A percentile compares a stretch with the other conserved stretches of the same genome.
Evolutionary conservation across 1,284 basidiomycete species (phyloP).

Genomic region (Melanopsichium pennsylvanicum): DNA sequence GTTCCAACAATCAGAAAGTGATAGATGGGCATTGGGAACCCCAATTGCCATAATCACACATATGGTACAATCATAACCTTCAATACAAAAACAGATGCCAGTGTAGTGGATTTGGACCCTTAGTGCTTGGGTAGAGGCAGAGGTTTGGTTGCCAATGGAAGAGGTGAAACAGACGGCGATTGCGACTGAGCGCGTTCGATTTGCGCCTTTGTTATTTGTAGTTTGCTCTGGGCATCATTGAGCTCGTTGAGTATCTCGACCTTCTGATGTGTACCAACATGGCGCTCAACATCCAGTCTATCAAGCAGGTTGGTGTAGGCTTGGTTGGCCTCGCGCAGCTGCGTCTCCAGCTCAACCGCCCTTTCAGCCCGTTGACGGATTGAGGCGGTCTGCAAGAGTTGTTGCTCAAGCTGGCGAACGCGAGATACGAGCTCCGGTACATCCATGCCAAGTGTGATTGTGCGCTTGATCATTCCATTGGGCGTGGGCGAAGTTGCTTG

Average conservation of each 20-base stretch:
- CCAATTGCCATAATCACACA: too few relatives aligned
- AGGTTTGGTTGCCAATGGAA: neutral
- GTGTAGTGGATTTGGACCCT: too few relatives aligned
- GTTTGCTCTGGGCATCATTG: constrained; percentile 31
- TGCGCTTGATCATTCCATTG: constrained; percentile 37
- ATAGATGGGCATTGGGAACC: too few relatives aligned
- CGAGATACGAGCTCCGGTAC: constrained; percentile 28
- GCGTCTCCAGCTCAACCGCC: constrained; percentile 30
- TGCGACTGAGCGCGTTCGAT: constrained; percentile 12
- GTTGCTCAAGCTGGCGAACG: constrained; percentile 47
- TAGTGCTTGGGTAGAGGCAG: constrained; percentile 18
- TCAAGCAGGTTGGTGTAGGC: constrained; percentile 28
- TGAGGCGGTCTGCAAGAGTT: constrained; percentile 30
- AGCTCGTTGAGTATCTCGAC: constrained; percentile 51
- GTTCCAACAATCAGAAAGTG: too few relatives aligned
- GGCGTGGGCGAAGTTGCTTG: neutral
- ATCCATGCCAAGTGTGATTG: constrained; percentile 57
- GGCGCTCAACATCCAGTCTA: constrained; percentile 33
- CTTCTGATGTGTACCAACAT: constrained; percentile 29
- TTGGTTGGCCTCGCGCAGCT: constrained; percentile 31
- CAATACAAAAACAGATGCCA: too few relatives aligned
- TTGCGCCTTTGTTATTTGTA: constrained; percentile 30
- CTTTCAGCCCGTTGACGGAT: constrained; percentile 33
- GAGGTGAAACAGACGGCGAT: constrained; percentile 16
- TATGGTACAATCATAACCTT: too few relatives aligned